These are phyloP conservation scores for Hyphopichia homilentoma DNA, from an alignment of 805 yeast genomes.

Conservation along the genomic window DNA sequence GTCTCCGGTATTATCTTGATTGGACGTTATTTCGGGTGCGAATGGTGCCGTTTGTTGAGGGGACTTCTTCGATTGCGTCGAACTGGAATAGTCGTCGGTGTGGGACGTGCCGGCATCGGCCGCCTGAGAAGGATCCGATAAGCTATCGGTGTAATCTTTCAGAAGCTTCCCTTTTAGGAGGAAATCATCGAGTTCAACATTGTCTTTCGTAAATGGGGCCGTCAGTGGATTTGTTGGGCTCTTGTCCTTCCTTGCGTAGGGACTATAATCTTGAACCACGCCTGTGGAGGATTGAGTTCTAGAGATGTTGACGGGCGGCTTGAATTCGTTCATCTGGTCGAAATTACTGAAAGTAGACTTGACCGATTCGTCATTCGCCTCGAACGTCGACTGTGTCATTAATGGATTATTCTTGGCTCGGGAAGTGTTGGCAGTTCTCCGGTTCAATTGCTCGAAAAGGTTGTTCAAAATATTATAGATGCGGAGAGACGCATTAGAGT, in stretches of 20 bases:
- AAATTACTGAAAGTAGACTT: constrained; percentile 24
- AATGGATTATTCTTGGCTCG: constrained; percentile 8
- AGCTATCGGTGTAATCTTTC: not conserved
- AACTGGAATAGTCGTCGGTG: not conserved
- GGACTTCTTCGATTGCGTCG: not conserved
- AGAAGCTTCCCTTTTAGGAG: not conserved
- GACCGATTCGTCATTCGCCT: constrained; percentile 14
- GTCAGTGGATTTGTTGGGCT: not conserved
- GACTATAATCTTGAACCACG: not conserved
- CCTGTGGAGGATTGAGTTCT: not conserved
- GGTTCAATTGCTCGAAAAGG: constrained; percentile 74
- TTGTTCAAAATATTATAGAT: constrained; percentile 77
- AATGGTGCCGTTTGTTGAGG: not conserved
- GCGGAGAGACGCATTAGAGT: constrained; percentile 73
- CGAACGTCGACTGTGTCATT: constrained; percentile 3
- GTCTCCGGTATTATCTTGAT: not conserved
- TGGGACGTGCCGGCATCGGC: not conserved
- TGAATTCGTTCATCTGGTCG: constrained; percentile 24
- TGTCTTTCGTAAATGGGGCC: not conserved
- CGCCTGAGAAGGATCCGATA: not conserved
- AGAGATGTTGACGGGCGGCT: not conserved
- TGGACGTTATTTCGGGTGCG: no score
- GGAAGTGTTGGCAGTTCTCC: constrained; percentile 56
- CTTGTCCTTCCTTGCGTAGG: not conserved
- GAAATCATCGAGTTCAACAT: not conserved